A percentile compares a stretch with the other conserved stretches of the same genome.
phyloP scores from a whole-genome alignment of 176 grass and related monocot genomes.

The Phoenix dactylifera region DNA sequence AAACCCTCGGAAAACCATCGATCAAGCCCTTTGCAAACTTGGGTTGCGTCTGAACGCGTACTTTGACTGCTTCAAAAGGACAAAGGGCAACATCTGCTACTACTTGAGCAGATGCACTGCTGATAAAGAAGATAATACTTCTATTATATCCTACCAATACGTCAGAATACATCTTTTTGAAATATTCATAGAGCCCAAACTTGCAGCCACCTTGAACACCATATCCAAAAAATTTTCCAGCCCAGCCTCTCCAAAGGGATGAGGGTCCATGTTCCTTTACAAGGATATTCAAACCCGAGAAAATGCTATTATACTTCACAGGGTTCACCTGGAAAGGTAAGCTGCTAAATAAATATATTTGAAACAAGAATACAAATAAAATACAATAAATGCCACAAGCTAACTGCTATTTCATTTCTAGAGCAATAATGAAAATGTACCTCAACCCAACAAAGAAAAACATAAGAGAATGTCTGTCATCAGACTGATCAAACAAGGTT shows the following conservation, averaged over 20 bases:
- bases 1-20: constrained; percentile 87
- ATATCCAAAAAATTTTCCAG: constrained; percentile 78
- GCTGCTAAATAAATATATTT: neutral
- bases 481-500: too few species aligned
- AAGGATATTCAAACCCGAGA: constrained; percentile 55
- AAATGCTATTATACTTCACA: constrained; percentile 73
- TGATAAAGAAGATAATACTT: constrained; percentile 65
- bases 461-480: too few species aligned
- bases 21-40: constrained; percentile 78
- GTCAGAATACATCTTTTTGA: constrained; percentile 92
- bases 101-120: constrained; percentile 91
- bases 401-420: too few species aligned
- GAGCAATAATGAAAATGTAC: too few species aligned
- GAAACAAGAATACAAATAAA: too few species aligned
- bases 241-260: constrained; percentile 91
- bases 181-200: constrained; percentile 95
- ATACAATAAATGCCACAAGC: too few species aligned
- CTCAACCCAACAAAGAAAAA: too few species aligned
- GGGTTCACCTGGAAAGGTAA: constrained; percentile 63
- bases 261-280: constrained; percentile 77
- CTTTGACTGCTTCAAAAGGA: constrained; percentile 91
- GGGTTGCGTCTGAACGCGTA: constrained; percentile 81
- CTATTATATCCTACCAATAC: constrained; percentile 41
- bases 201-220: constrained; percentile 81
- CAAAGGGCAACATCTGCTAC: constrained; percentile 84